These are phyloP conservation scores for Fusarium nanum DNA, from an alignment of 2,329 filamentous ascomycete genomes.

Conservation along the genomic window DNA sequence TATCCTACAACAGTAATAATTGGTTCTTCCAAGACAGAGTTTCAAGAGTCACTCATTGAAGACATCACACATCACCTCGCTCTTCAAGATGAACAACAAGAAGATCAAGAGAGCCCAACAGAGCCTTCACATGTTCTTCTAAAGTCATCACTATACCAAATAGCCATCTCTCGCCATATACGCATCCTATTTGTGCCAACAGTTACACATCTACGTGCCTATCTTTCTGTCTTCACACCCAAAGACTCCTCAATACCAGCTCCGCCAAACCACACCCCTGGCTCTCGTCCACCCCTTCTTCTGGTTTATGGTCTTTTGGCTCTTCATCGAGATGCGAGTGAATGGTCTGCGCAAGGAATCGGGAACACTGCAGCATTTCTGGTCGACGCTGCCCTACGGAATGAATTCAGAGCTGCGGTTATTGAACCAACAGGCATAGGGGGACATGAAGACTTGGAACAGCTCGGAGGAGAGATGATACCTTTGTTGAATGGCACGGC, in stretches of 20 bases:
- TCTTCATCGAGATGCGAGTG: constrained; percentile 74
- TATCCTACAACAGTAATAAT: constrained; percentile 76
- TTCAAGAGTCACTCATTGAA: constrained; percentile 68
- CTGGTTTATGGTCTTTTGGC: constrained; percentile 74
- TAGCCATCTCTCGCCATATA: constrained; percentile 76
- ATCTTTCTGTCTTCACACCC: constrained; percentile 69
- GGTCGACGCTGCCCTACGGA: constrained; percentile 68
- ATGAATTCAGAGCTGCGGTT: constrained; percentile 58
- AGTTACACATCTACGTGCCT: constrained; percentile 80
- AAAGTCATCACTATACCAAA: constrained; percentile 73
- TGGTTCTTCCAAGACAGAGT: constrained; percentile 73
- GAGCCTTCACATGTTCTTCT: constrained; percentile 57
- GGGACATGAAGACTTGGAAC: constrained; percentile 49
- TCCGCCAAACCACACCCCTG: constrained; percentile 49
- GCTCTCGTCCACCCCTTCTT: constrained; percentile 56
- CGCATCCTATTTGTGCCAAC: constrained; percentile 79
- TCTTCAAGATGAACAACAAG: not conserved
- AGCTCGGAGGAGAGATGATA: constrained; percentile 63
- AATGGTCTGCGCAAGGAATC: constrained; percentile 81
- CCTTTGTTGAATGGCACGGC: constrained; percentile 71
- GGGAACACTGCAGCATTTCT: constrained; percentile 70
- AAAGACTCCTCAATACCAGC: constrained; percentile 52
- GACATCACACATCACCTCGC: constrained; percentile 54
- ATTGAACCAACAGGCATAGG: constrained; percentile 57
- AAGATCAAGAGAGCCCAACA: constrained; percentile 2